Evolutionary conservation across 2,329 filamentous ascomycete genomes (phyloP).

Genomic region (Lachnellula suecica): DNA sequence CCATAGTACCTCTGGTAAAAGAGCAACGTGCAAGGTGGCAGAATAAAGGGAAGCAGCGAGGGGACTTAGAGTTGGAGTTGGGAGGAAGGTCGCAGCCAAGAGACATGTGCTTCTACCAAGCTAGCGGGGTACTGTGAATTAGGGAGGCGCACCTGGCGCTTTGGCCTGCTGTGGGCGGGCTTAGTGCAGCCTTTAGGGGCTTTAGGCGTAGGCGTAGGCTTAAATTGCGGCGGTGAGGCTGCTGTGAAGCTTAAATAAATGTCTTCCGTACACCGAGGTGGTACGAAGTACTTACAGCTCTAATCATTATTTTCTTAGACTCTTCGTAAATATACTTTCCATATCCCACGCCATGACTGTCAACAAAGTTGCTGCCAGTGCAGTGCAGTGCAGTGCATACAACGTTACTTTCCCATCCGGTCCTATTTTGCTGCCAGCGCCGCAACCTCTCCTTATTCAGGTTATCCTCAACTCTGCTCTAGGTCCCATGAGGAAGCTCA

Average conservation of each 20-base stretch:
- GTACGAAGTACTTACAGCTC: too few relatives aligned
- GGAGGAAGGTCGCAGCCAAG: neutral
- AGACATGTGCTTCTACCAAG: neutral
- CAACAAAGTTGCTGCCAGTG: neutral
- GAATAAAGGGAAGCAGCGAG: neutral
- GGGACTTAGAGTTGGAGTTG: too few relatives aligned
- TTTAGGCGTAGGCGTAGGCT: too few relatives aligned
- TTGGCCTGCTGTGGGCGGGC: too few relatives aligned
- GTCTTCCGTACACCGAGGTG: too few relatives aligned
- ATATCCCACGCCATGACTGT: neutral
- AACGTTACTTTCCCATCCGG: constrained; percentile 3
- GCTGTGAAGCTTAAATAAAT: too few relatives aligned
- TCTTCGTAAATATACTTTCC: neutral
- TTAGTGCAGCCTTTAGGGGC: too few relatives aligned
- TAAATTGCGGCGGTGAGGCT: too few relatives aligned
- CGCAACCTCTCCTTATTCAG: neutral
- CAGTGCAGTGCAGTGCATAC: neutral
- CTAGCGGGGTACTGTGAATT: neutral
- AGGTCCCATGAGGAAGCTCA: constrained; percentile 9
- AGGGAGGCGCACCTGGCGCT: too few relatives aligned
- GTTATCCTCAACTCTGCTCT: neutral
- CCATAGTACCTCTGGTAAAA: constrained; percentile 11
- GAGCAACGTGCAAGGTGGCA: constrained; percentile 3
- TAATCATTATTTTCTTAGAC: too few relatives aligned
- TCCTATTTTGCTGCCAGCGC: neutral